A percentile compares a stretch with the other conserved stretches of the same genome.
These are phyloP conservation scores for Neofusicoccum sp. DNA, from an alignment of 2,329 filamentous ascomycete genomes.

Conservation along the genomic window DNA sequence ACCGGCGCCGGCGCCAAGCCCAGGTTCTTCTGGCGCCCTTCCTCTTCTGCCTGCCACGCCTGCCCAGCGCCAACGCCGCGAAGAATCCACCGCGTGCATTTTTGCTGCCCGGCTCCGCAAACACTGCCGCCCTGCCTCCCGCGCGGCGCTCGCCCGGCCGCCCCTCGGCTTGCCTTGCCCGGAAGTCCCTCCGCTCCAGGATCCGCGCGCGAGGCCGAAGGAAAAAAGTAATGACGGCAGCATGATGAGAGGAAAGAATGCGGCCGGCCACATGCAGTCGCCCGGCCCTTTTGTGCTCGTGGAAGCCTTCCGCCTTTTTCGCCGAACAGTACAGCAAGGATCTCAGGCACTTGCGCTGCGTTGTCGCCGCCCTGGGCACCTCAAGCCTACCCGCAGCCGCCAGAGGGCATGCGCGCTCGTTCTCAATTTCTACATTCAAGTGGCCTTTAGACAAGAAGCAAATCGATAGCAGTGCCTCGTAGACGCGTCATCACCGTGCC, in stretches of 20 bases:
- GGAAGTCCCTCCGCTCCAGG: not conserved
- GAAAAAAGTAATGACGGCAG: slow-evolving; percentile 11
- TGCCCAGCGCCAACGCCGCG: no score
- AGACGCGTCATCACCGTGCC: not conserved
- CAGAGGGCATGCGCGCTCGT: slow-evolving; percentile 9
- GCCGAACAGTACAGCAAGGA: not conserved
- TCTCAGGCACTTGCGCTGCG: not conserved
- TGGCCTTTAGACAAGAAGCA: slow-evolving; percentile 11
- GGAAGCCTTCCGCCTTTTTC: not conserved
- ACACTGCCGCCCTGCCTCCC: not conserved
- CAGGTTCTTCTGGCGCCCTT: no score
- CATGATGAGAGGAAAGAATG: slow-evolving; percentile 7
- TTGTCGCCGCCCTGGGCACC: not conserved
- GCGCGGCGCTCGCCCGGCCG: not conserved
- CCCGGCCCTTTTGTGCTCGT: not conserved
- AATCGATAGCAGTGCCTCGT: not conserved
- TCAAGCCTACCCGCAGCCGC: not conserved
- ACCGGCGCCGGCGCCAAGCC: slow-evolving; percentile 7
- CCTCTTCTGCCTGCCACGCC: not conserved
- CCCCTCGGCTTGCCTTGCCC: not conserved
- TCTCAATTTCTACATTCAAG: slow-evolving; percentile 12
- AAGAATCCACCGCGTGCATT: no score
- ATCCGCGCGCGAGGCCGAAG: not conserved
- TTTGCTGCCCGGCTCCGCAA: not conserved
- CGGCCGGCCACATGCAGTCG: not conserved